Percentiles rank a stretch among this genome's conserved stretches.
Evolutionary conservation across 192 early-diverging fungal genomes (phyloP).

Genomic region (Physocladia obscura): DNA sequence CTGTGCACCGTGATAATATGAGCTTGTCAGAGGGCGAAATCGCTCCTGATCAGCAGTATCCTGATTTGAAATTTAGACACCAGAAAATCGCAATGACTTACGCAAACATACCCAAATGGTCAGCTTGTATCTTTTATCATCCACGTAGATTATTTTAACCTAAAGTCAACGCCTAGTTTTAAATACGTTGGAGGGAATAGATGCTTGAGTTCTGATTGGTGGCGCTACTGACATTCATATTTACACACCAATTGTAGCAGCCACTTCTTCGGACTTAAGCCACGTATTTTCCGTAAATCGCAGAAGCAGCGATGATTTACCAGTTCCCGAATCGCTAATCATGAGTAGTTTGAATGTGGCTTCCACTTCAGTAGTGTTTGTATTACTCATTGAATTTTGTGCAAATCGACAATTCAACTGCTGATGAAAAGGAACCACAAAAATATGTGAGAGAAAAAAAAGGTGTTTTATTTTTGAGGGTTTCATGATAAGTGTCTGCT

Average conservation of each 20-base stretch:
- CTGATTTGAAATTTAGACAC: slow-evolving; percentile 42
- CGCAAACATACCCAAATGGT: slow-evolving; percentile 83
- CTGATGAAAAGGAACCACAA: no score
- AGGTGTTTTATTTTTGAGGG: no score
- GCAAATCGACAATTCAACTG: no score
- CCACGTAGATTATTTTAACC: slow-evolving; percentile 83
- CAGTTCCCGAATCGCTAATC: slow-evolving; percentile 93
- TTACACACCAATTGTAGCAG: slow-evolving; percentile 91
- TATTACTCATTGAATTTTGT: no score
- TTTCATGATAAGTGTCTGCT: no score
- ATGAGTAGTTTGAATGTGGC: slow-evolving; percentile 92
- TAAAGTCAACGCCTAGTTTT: slow-evolving; percentile 92
- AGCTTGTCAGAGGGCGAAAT: slow-evolving; percentile 94
- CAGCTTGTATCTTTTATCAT: slow-evolving; percentile 89
- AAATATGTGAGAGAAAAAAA: no score
- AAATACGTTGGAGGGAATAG: no score
- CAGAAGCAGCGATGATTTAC: slow-evolving; percentile 89
- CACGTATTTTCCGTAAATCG: slow-evolving; percentile 94
- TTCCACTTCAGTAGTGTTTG: slow-evolving; percentile 5
- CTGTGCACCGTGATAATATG: slow-evolving; percentile 96
- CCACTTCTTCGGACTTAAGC: slow-evolving; percentile 85
- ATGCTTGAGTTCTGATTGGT: no score
- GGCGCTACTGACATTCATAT: no score
- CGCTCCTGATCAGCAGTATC: slow-evolving; percentile 99
- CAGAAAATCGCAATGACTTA: neutral